phyloP scores from a whole-genome alignment of 805 yeast species.

The Barnettozyma wickerhamii region DNA sequence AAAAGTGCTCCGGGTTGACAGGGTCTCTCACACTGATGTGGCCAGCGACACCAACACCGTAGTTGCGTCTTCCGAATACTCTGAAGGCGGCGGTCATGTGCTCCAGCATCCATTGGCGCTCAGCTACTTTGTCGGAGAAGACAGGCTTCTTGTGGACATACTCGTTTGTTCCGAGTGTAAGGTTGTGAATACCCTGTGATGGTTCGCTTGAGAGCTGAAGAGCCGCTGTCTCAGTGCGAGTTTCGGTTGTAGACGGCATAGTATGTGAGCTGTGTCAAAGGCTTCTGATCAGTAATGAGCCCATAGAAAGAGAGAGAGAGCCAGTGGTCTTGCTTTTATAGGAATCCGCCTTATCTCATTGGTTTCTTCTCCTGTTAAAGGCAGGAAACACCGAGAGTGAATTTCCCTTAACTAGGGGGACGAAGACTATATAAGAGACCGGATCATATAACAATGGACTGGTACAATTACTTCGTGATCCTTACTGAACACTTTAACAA shows the following conservation, averaged over 20 bases:
- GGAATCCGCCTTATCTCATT: neutral
- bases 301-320: neutral
- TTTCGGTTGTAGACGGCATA: slow-evolving; percentile 1
- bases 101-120: slow-evolving; percentile 53
- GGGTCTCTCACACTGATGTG: slow-evolving; percentile 87
- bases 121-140: slow-evolving; percentile 43
- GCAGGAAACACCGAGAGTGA: neutral
- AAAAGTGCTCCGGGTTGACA: slow-evolving; percentile 70
- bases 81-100: slow-evolving; percentile 88
- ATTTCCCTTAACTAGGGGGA: neutral
- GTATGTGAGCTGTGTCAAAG: neutral
- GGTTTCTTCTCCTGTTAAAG: neutral
- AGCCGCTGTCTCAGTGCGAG: neutral
- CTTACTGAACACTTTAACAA: no score
- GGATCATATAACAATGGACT: no score
- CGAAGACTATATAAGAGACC: no score
- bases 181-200: slow-evolving; percentile 54
- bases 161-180: slow-evolving; percentile 45
- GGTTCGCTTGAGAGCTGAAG: slow-evolving; percentile 5
- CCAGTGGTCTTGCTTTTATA: neutral
- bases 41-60: slow-evolving; percentile 76
- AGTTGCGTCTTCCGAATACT: slow-evolving; percentile 75
- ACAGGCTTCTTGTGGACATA: slow-evolving; percentile 50
- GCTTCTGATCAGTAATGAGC: neutral
- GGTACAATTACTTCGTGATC: no score